Base-by-base conservation (phyloP, 2,329 filamentous ascomycete species). In the Aspergillus jensenii region DNA sequence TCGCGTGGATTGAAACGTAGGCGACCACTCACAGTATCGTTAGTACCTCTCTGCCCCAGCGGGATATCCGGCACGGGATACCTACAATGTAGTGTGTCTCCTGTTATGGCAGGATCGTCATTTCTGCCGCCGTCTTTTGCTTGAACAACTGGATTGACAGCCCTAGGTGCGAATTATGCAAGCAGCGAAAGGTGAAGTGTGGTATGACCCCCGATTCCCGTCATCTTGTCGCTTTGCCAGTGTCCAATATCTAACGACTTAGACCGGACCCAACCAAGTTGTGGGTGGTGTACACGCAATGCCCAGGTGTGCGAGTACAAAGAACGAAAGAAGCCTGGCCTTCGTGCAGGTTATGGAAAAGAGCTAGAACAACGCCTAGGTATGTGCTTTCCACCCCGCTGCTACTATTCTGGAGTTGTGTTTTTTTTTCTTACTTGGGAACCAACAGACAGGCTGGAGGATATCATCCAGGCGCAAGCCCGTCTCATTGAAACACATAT, bases 251-350 rank as follows among this genome's bases (percentile, higher is more conserved):
- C 52, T 54, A 27, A 49, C 33, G 33, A 52, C 25, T 48, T 58
- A 75, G 77, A 85, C 66, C 80, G 82, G 56, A 76, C 78, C 35
- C 82, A 84, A 65, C 83, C 83, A 2, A 81, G 82, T n/a, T 90
- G 87, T 73, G 87, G 87, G 21, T 90, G 87, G 87, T 90, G 87
- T 70, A 75, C 84, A 50, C 84, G 87, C 51, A 89, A 90, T 71
- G 82, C 82, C 58, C 84, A 88, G 62, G 65, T 80, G 43, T 90
- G 87, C 69, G 84, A 88, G 69, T 90, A 90, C 69, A 85, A 84
- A 60, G 87, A 89, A 66, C 80, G 87, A 43, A 89, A 89, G 75
- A 90, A 89, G 70, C 87, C 87, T 7, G 87, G 88, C 2, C 78
- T 84, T 39, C 78, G 84, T 31, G 82, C 86, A 65, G 86, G 85